Base-by-base conservation (phyloP, 768 basidiomycete genomes). In the Neoboletus magnificus region DNA sequence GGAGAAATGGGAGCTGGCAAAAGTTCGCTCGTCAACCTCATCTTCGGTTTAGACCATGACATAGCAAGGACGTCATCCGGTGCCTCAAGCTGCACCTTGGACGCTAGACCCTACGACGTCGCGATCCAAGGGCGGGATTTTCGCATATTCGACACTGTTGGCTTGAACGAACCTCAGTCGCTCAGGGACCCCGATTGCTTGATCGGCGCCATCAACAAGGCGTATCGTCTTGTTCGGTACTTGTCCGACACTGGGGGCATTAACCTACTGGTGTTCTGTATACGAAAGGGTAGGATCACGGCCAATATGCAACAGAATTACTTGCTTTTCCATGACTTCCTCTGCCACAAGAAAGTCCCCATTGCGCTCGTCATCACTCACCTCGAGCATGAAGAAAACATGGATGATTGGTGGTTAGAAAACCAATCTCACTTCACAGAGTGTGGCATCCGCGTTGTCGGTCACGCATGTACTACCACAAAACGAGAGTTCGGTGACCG, bases 11-110 rank as follows among this genome's bases (percentile, higher is more conserved):
- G 70, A 5, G 61, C 60, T 9, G 73, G 74, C 1, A 79, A 79
- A 56, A 78, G 76, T 53, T 76, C 75, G 1, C 57, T 79, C 15
- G 59, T 78, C 54, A 79, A 78, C 59, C 72, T 79, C 66, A 58
- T 79, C 36, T 45, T 61, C 18, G 69, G 68, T 25, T 27, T 36
- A 1, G 54, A 69, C 4, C 54, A 5, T 16, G 64, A 61, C 6
- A 50, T 54, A 16, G 76, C 77, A 1, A 40, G 2, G 5, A 64
- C 63, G 2, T 75, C 74, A 18, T 69, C 65, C 23, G 55, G 62
- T 8, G 71, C 67, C n/a, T 55, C 56, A 8, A 69, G 70, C 25
- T 74, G 71, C 49, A 76, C 76, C 2, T 60, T 78, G 48, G 53
- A 70, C 7, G 67, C 61, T 39, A 59, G 52, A 22, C 43, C 58